Base-by-base conservation (phyloP, 495 filamentous ascomycete genomes). In the Penicillium antarcticum region DNA sequence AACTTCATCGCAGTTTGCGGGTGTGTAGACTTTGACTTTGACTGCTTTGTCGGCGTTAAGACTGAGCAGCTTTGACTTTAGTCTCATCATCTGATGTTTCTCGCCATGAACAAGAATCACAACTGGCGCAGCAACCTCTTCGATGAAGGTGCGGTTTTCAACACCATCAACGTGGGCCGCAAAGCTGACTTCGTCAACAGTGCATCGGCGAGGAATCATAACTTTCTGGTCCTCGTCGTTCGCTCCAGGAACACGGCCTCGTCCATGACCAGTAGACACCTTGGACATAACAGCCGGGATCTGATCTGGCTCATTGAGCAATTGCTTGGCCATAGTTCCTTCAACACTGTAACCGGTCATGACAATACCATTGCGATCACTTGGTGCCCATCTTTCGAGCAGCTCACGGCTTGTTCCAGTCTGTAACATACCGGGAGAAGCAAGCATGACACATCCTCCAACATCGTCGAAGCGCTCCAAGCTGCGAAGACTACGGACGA, bases 311-410 rank as follows among this genome's bases (percentile, higher is more conserved):
- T 97, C 94, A 51, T 91, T 88, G 67, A 96, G 84, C 40, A 98
- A 82, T 57, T 89, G 80, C 70, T 96, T 96, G 31, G 91, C 94
- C 95, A 98, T 97, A 2, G 94, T 98, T 10, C 95, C 94, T 70
- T 98, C 94, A 19, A 98, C 94, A 48, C 88, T 94, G 69, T 98
- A 98, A 61, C 94, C 94, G 4, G 94, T 98, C 73, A 98, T 92
- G 52, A 98, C 87, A 19, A 98, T 87, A 10, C 95, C 94, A 68
- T 98, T 98, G 63, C 90, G 87, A 42, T 92, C 86, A 72, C 87
- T 92, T 0, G 94, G 94, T 4, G 92, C 91, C 94, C 94, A 98
- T 59, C 94, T 70, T 71, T 98, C 94, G 3, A 98, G 80, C 10
- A 98, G 74, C 61, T 96, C 89, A 59, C 94, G 78, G 55, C 89